These are phyloP conservation scores for Cucurbita argyrosperma DNA, from an alignment of 306 rosid genomes.

Conservation along the genomic window DNA sequence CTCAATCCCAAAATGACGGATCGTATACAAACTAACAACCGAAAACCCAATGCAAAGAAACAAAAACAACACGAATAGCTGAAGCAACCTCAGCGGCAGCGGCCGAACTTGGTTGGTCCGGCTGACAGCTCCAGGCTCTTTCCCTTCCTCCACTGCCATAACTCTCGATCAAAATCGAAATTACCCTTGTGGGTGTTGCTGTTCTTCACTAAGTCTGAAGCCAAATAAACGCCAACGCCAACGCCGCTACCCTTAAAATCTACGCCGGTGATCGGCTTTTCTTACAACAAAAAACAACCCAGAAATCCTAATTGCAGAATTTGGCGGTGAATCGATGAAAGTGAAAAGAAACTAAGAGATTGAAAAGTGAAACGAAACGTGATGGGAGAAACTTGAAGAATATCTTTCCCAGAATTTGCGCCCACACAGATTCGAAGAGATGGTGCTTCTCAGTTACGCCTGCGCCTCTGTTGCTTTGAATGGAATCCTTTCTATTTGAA, in stretches of 20 bases:
- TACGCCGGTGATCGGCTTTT: neutral
- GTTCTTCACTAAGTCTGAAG: neutral
- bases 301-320: neutral
- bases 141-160: constrained; percentile 60
- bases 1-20: constrained; percentile 62
- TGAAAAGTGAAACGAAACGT: neutral
- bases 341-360: neutral
- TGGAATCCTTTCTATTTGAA: neutral
- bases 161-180: constrained; percentile 21
- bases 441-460: neutral
- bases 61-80: constrained; percentile 46
- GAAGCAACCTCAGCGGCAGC: constrained; percentile 45
- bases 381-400: constrained; percentile 1
- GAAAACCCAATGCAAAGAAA: constrained; percentile 53
- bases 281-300: neutral
- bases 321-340: neutral
- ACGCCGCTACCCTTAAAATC: neutral
- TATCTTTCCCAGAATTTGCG: neutral
- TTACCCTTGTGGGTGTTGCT: constrained; percentile 8
- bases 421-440: neutral
- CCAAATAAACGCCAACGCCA: neutral
- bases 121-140: constrained; percentile 23
- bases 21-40: constrained; percentile 42
- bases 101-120: constrained; percentile 42
- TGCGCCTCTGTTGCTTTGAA: neutral